Percentiles rank a stretch among this genome's conserved stretches.
phyloP scores from a whole-genome alignment of 345 rosid species.

The Camelina laxa region DNA sequence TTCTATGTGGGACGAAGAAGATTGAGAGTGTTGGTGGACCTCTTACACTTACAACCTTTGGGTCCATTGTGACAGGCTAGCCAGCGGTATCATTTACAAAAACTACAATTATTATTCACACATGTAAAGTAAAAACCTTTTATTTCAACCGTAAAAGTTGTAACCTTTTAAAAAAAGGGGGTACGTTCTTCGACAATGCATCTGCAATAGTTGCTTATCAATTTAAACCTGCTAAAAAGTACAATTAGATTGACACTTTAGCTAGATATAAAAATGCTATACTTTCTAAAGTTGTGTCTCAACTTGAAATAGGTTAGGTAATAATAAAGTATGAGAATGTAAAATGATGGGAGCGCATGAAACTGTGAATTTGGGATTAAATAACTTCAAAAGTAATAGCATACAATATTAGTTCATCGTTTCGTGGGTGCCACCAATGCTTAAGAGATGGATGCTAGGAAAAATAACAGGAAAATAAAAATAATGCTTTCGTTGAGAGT shows the following conservation, averaged over 20 bases:
- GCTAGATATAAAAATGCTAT: not conserved
- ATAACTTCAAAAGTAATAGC: slow-evolving; percentile 15
- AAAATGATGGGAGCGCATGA: slow-evolving; percentile 35
- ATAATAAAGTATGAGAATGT: slow-evolving; percentile 13
- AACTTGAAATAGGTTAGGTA: slow-evolving; percentile 1
- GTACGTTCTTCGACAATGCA: slow-evolving; percentile 28
- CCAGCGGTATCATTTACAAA: not conserved
- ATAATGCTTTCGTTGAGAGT: slow-evolving; percentile 31
- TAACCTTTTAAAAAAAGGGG: slow-evolving; percentile 24
- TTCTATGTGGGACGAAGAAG: slow-evolving; percentile 1
- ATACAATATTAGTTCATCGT: slow-evolving; percentile 27
- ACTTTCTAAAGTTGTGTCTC: slow-evolving; percentile 6
- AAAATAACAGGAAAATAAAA: not conserved
- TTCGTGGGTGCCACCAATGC: not conserved
- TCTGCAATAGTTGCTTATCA: slow-evolving; percentile 10
- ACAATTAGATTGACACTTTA: not conserved
- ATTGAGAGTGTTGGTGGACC: not conserved
- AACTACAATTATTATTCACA: slow-evolving; percentile 29
- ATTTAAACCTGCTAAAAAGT: slow-evolving; percentile 22
- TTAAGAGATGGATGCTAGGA: not conserved
- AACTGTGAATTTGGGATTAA: slow-evolving; percentile 21
- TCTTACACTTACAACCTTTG: slow-evolving; percentile 1
- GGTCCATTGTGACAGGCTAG: slow-evolving; percentile 26
- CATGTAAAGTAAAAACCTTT: slow-evolving; percentile 19
- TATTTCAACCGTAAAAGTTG: slow-evolving; percentile 34